A percentile compares a stretch with the other conserved stretches of the same genome.
These are phyloP conservation scores for Metschnikowia kofuensis DNA, from an alignment of 805 yeast species.

Conservation along the genomic window DNA sequence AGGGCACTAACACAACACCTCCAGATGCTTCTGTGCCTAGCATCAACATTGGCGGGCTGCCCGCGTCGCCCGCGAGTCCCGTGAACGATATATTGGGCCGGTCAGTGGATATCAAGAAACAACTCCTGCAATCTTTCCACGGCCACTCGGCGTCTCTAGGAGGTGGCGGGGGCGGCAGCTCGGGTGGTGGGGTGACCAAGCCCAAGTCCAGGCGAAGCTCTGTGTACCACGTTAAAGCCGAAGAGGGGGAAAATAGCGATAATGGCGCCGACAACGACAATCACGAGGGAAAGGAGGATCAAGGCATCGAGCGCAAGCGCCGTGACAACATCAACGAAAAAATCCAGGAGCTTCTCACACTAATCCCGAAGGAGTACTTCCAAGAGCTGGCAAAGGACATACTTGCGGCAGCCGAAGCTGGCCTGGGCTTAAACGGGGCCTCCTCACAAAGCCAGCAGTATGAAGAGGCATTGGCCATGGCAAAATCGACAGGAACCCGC, in stretches of 20 bases:
- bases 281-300: conserved; percentile 24
- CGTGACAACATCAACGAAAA: conserved; percentile 44
- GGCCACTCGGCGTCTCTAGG: conserved; percentile 10
- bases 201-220: conserved; percentile 39
- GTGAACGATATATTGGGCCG: conserved; percentile 25
- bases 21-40: conserved; percentile 22
- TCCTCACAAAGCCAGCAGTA: background rate
- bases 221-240: conserved; percentile 23
- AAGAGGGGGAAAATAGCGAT: conserved; percentile 20
- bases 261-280: conserved; percentile 20
- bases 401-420: background rate
- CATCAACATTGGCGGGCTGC: conserved; percentile 23
- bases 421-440: background rate
- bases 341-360: conserved; percentile 40
- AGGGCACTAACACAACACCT: conserved; percentile 1
- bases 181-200: conserved; percentile 33
- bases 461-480: conserved; percentile 8
- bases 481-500: conserved; percentile 52
- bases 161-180: conserved; percentile 17
- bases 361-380: conserved; percentile 38
- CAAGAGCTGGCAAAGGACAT: conserved; percentile 30
- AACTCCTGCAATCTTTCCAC: conserved; percentile 38
- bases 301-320: conserved; percentile 40
- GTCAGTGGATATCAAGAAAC: conserved; percentile 39
- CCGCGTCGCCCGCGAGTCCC: conserved; percentile 20